These are phyloP conservation scores for Sequoia sempervirens DNA, from an alignment of 75 land plant species.

Conservation along the genomic window DNA sequence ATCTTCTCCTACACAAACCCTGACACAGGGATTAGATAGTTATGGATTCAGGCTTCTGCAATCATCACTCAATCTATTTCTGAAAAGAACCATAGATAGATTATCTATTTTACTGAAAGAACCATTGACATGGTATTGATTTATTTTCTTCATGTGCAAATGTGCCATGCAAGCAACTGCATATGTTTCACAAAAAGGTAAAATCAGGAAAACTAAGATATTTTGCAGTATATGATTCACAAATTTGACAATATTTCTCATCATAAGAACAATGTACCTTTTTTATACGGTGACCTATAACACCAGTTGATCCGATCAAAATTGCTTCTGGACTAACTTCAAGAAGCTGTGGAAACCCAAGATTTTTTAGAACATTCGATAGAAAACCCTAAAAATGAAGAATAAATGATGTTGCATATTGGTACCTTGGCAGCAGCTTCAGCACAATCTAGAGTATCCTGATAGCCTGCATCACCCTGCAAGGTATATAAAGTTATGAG, in stretches of 20 bases:
- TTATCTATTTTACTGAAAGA: background rate
- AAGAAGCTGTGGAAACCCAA: slow-evolving; percentile 43
- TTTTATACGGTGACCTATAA: slow-evolving; percentile 94
- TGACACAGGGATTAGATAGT: background rate
- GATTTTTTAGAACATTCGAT: background rate
- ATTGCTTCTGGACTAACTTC: slow-evolving; percentile 51
- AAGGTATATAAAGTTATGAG: slow-evolving; percentile 1
- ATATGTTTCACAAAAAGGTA: background rate
- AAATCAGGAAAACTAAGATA: background rate
- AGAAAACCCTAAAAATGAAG: background rate
- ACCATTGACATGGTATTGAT: background rate
- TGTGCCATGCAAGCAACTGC: background rate
- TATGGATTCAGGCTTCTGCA: background rate
- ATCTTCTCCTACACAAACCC: background rate
- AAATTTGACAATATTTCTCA: background rate
- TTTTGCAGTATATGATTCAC: background rate
- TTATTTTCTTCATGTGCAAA: slow-evolving; percentile 4
- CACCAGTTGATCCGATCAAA: slow-evolving; percentile 91
- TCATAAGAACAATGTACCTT: slow-evolving; percentile 51
- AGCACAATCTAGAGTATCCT: slow-evolving; percentile 82
- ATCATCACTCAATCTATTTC: background rate
- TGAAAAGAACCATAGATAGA: background rate
- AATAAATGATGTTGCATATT: background rate
- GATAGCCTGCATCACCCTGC: slow-evolving; percentile 98
- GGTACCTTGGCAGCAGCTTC: slow-evolving; percentile 70